A percentile compares a stretch with the other conserved stretches of the same genome.
Conservation (phyloP, 768 basidiomycete genomes). For the Lactarius sp. region DNA sequence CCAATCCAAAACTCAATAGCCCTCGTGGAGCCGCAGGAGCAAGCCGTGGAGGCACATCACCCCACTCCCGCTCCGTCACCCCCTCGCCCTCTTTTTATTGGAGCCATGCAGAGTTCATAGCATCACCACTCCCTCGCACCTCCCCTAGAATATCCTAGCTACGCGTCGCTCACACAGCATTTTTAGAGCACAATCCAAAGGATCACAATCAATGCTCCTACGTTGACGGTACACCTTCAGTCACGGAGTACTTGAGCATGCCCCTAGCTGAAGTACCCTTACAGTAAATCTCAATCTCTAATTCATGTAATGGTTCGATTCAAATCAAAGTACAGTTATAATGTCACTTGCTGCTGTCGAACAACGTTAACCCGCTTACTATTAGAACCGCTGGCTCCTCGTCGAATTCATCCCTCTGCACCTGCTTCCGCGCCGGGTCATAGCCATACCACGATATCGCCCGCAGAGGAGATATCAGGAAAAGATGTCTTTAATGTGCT, state of each 20-base stretch:
- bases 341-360: background rate
- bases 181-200: background rate
- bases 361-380: slow-evolving; percentile 1
- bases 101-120: background rate
- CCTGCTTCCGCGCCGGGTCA: slow-evolving; percentile 83
- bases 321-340: slow-evolving; percentile 9
- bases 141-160: too few relatives aligned
- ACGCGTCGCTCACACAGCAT: background rate
- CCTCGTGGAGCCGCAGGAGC: background rate
- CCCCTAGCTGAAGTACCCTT: background rate
- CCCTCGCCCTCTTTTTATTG: background rate
- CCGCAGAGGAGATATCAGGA: slow-evolving; percentile 58
- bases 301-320: slow-evolving; percentile 16
- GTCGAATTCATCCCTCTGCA: slow-evolving; percentile 72
- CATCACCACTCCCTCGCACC: background rate
- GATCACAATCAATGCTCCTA: background rate
- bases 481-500: slow-evolving; percentile 66
- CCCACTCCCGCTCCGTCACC: background rate
- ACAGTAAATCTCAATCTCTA: too few relatives aligned
- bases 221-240: background rate
- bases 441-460: too few relatives aligned
- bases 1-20: background rate
- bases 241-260: background rate
- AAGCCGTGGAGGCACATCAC: background rate
- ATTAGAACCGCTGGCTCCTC: slow-evolving; percentile 82